A percentile compares a stretch with the other conserved stretches of the same genome.
These are phyloP conservation scores for Penicillium lividum DNA, from an alignment of 495 filamentous ascomycete genomes.

Conservation along the genomic window DNA sequence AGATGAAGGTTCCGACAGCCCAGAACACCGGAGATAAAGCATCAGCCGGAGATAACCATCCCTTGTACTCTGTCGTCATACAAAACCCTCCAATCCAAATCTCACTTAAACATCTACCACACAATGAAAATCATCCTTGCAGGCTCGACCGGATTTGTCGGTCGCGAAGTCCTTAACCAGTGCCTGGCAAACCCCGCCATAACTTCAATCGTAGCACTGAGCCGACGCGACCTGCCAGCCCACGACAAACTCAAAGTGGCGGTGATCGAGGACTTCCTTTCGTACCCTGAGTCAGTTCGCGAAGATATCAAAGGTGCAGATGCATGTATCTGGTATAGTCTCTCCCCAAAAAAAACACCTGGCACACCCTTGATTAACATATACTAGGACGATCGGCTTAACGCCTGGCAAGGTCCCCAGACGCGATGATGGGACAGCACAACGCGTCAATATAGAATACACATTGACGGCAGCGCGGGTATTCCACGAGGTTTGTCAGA, in stretches of 20 bases:
- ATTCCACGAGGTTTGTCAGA: too few relatives aligned
- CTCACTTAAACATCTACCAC: not conserved
- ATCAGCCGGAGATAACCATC: not conserved
- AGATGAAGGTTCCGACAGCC: too few relatives aligned
- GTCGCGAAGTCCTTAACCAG: slow-evolving; percentile 46
- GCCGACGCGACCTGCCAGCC: slow-evolving; percentile 39
- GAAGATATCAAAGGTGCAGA: slow-evolving; percentile 48
- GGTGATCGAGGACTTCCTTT: slow-evolving; percentile 46
- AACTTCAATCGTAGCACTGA: slow-evolving; percentile 50
- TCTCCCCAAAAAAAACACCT: not conserved
- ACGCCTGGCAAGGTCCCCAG: slow-evolving; percentile 14
- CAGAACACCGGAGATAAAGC: not conserved
- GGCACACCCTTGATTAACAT: not conserved
- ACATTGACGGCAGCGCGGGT: slow-evolving; percentile 36
- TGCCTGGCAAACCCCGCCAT: slow-evolving; percentile 45
- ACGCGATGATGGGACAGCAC: slow-evolving; percentile 21
- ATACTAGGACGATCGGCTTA: not conserved
- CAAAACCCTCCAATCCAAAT: not conserved
- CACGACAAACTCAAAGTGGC: slow-evolving; percentile 46
- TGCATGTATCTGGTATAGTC: slow-evolving; percentile 52
- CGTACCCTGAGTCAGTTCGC: slow-evolving; percentile 39
- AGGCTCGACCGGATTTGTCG: slow-evolving; percentile 55
- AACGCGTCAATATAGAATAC: slow-evolving; percentile 45
- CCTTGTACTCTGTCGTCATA: not conserved
- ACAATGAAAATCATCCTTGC: slow-evolving; percentile 54